phyloP scores from a whole-genome alignment of 192 early-diverging fungal genomes.

The Phycomyces blakesleeanus region DNA sequence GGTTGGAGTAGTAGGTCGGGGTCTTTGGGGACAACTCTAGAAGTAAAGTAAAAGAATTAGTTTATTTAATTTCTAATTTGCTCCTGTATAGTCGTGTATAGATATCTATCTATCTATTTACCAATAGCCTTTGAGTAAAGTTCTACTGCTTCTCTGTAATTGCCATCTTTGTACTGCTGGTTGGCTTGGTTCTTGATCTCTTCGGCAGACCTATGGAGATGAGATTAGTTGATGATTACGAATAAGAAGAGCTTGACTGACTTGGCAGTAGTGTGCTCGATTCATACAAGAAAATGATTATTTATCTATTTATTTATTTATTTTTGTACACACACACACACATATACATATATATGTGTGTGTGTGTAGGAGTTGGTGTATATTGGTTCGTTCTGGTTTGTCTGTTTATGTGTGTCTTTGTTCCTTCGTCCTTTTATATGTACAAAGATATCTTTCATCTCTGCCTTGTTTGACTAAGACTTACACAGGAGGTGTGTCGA shows the following conservation, averaged over 20 bases:
- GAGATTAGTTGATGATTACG: too few species aligned
- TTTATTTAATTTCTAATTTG: background rate
- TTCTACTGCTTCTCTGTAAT: slow-evolving; percentile 63
- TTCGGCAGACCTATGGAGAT: slow-evolving; percentile 47
- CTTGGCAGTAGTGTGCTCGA: background rate
- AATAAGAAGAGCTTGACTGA: background rate
- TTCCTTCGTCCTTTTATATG: too few species aligned
- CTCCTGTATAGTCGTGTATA: too few species aligned
- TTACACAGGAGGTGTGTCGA: slow-evolving; percentile 4
- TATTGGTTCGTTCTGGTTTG: too few species aligned
- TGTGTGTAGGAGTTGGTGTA: too few species aligned
- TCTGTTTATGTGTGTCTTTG: too few species aligned
- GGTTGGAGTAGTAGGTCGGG: slow-evolving; percentile 71
- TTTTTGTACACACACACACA: too few species aligned
- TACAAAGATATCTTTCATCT: too few species aligned
- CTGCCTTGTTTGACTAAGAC: background rate
- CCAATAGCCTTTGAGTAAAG: slow-evolving; percentile 71
- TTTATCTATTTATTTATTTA: too few species aligned
- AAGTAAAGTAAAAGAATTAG: background rate
- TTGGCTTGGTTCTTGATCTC: slow-evolving; percentile 68
- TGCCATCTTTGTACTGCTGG: slow-evolving; percentile 61
- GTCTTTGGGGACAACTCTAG: slow-evolving; percentile 52
- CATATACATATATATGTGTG: too few species aligned
- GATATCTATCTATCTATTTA: slow-evolving; percentile 23
- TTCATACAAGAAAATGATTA: too few species aligned